These are phyloP conservation scores for Turnera subulata DNA, from an alignment of 345 rosid species.

Conservation along the genomic window DNA sequence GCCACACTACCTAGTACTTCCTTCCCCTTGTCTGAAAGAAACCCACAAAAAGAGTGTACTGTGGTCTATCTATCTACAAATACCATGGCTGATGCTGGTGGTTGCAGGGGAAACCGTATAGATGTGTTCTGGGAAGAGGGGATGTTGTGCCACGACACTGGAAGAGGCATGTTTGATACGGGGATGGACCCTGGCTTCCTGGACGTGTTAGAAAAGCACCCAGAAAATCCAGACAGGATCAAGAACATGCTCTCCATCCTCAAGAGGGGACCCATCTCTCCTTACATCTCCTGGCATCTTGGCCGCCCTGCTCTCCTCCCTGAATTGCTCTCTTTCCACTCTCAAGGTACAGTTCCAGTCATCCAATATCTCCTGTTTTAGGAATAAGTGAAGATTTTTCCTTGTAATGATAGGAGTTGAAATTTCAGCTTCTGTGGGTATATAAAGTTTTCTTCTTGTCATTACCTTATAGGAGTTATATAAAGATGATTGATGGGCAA, in stretches of 20 bases:
- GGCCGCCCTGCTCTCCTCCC: constrained; percentile 51
- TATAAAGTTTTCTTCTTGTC: too few species aligned
- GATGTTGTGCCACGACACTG: constrained; percentile 68
- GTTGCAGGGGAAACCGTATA: constrained; percentile 22
- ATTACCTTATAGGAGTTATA: too few species aligned
- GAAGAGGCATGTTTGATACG: constrained; percentile 63
- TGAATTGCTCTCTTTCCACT: constrained; percentile 69
- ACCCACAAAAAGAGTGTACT: too few species aligned
- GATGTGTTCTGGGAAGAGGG: constrained; percentile 85
- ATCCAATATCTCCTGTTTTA: too few species aligned
- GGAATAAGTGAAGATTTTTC: too few species aligned
- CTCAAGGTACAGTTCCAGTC: too few species aligned
- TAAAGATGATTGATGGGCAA: too few species aligned
- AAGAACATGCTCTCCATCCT: constrained; percentile 86
- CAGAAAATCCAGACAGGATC: constrained; percentile 72
- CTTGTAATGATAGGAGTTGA: too few species aligned
- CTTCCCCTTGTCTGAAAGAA: too few species aligned
- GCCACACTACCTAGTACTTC: too few species aligned
- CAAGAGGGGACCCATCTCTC: constrained; percentile 68
- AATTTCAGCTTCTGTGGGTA: too few species aligned
- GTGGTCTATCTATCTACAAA: too few species aligned
- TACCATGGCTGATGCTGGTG: constrained; percentile 14
- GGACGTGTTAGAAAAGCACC: constrained; percentile 73
- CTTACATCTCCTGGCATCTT: constrained; percentile 58
- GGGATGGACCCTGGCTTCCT: constrained; percentile 67